Evolutionary conservation across 306 rosid species (phyloP), one percentile per base, ranked within the genome.

Genomic region (Fragaria vesca): DNA sequence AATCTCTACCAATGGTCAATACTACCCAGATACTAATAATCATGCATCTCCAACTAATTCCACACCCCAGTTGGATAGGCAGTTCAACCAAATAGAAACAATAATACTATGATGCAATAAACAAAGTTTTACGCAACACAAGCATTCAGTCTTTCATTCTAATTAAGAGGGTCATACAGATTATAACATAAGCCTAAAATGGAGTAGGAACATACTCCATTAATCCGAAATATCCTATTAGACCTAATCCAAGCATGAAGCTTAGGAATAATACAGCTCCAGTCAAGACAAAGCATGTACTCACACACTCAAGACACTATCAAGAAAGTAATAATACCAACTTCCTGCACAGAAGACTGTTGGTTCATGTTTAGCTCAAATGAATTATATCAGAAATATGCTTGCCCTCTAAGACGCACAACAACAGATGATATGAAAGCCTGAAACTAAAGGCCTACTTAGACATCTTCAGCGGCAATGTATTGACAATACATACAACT

Each of bases 331-430:
- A 58, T 1, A 20, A 30, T 20, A 20, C 62, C 21, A 75, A 30
- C 47, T 12, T 62, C 61, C 26, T 17, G 69, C 18, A 26, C 8
- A 92, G 24, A 24, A 24, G 50, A 79, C 42, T 85, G 80, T 80
- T 55, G 0, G 38, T 50, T 50, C 28, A 50, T 71, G 6, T 18
- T 48, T 5, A 32, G 43, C 60, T 48, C 62, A 50, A 11, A 17
- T 30, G 3, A 3, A 12, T 36, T 34, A 21, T 40, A 24, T 24
- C 77, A 38, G 32, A 72, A 5, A 1, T 51, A 51, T 20, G 48
- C 34, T 21, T 34, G 32, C 60, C 48, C 66, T 55, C 66, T 13
- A n/a, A 5, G n/a, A 55, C 4, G 13, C 51, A 73, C 24, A 38
- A 42, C n/a, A 40, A 55, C 43, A n/a, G 40, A 36, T 12, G n/a